Base-by-base conservation (phyloP, 2,329 filamentous ascomycete species). In the Aspergillus japonicus region DNA sequence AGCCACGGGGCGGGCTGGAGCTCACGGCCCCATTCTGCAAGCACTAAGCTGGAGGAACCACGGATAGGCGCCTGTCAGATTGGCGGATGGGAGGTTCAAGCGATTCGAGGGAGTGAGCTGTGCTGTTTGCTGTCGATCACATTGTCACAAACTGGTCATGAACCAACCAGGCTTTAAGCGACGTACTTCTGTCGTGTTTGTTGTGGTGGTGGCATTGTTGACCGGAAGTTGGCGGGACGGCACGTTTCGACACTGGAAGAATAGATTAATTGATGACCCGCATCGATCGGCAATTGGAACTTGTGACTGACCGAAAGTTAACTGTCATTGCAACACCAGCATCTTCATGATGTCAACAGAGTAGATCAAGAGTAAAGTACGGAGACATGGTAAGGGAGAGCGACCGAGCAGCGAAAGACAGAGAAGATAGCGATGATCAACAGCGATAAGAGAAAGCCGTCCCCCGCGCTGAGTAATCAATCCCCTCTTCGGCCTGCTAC, bases 391-490 rank as follows among this genome's bases (percentile, higher is more conserved):
- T 26, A 26, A 16, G 33, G 14, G 10, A 16, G 11, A 16, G 33
- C 33, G 11, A 35, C 33, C 39, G 16, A 19, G 6, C 11, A 16
- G 33, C 2, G 33, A 11, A 35, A 12, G 33, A 16, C 2, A 19
- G 19, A 2, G 11, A 7, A 44, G 39, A 44, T 10, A 35, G 4
- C 12, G 33, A 35, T 10, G 11, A 11, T 23, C 4, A 23, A 5
- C 49, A 44, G 42, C 26, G 51, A 53, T 44, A 39, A 53, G 33
- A 35, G 16, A 42, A 14, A 52, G 23, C n/a, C 14, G 26, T 21
- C 47, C 42, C 42, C 53, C 53, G 53, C 53, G 42, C 53, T 55
- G 48, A 55, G 19, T 54, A 33, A 54, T 29, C 26, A 26, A 2
- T 7, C 26, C 7, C 42, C 21, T 24, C 35, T 8, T 3, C 23